phyloP scores from a whole-genome alignment of 208 protist genomes.

The Trypanosoma brucei region DNA sequence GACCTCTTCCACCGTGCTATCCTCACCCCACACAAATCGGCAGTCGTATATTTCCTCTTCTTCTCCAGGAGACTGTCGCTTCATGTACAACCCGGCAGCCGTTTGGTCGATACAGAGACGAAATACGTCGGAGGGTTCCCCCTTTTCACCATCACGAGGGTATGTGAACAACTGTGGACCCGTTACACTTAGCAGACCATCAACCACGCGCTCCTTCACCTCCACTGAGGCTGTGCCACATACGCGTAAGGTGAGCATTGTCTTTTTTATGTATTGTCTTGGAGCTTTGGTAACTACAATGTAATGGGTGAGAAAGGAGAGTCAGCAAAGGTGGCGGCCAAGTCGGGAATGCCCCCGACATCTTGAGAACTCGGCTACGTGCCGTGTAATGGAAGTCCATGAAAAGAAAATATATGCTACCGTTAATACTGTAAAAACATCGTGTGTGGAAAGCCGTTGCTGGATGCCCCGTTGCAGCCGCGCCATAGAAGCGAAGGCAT shows the following conservation, averaged over 20 bases:
- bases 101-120: slow-evolving; percentile 38
- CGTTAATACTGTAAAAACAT: too few relatives aligned
- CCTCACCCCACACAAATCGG: slow-evolving; percentile 45
- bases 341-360: too few relatives aligned
- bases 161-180: not conserved
- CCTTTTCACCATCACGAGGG: too few relatives aligned
- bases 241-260: slow-evolving; percentile 29
- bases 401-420: too few relatives aligned
- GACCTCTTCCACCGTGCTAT: slow-evolving; percentile 43
- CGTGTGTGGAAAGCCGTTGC: too few relatives aligned
- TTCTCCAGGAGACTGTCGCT: not conserved
- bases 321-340: too few relatives aligned
- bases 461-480: too few relatives aligned
- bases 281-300: too few relatives aligned
- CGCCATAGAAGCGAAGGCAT: too few relatives aligned
- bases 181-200: slow-evolving; percentile 22
- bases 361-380: too few relatives aligned
- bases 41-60: slow-evolving; percentile 39
- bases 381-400: too few relatives aligned
- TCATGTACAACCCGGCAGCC: not conserved
- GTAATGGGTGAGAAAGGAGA: too few relatives aligned
- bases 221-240: slow-evolving; percentile 29
- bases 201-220: slow-evolving; percentile 24
- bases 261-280: not conserved
- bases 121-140: slow-evolving; percentile 8